Evolutionary conservation across 2,329 filamentous ascomycete species (phyloP).

Genomic region (Didymellaceae sp.): DNA sequence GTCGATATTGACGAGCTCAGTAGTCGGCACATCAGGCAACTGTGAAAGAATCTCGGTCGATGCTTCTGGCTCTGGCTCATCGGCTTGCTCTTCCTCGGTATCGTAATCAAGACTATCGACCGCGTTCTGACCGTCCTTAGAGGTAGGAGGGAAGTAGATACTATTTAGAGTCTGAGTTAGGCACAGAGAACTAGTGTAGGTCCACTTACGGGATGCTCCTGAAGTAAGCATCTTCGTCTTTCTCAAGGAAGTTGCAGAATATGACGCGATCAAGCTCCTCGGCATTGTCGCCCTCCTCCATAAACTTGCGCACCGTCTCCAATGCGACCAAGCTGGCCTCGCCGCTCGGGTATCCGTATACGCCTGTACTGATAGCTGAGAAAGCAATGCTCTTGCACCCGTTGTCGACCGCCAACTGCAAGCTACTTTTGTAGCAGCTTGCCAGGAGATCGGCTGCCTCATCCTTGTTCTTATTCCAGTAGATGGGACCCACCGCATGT

Average conservation of each 20-base stretch:
- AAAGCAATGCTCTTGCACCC: constrained; percentile 79
- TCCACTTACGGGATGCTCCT: constrained; percentile 72
- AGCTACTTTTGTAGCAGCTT: constrained; percentile 72
- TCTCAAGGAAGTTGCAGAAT: constrained; percentile 82
- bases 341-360: constrained; percentile 83
- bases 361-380: constrained; percentile 81
- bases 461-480: constrained; percentile 54
- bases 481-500: constrained; percentile 89
- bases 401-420: constrained; percentile 74
- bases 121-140: neutral
- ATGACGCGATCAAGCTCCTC: constrained; percentile 72
- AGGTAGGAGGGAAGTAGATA: constrained; percentile 44
- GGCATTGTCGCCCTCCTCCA: constrained; percentile 55
- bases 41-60: constrained; percentile 50
- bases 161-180: constrained; percentile 20
- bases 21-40: constrained; percentile 58
- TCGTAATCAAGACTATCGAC: constrained; percentile 28
- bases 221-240: constrained; percentile 78
- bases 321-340: constrained; percentile 77
- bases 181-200: rapidly evolving
- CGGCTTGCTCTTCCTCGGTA: constrained; percentile 19
- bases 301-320: constrained; percentile 62
- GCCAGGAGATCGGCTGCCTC: constrained; percentile 56
- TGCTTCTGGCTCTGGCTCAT: constrained; percentile 37
- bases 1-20: constrained; percentile 53